A percentile compares a stretch with the other conserved stretches of the same genome.
Evolutionary conservation across 257 asterid species (phyloP).

Genomic region (Cruciata laevipes): DNA sequence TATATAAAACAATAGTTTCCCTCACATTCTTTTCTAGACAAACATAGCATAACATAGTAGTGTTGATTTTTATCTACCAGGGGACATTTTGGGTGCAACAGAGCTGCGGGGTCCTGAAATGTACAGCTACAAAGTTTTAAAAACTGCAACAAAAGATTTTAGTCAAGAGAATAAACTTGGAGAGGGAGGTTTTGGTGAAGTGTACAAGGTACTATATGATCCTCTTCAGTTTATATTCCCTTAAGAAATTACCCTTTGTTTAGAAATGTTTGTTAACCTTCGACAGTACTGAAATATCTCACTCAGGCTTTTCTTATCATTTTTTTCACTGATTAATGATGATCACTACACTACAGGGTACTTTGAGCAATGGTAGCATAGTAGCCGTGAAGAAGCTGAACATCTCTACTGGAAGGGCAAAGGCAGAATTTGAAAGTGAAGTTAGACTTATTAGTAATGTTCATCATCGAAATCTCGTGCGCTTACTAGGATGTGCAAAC

Average conservation of each 20-base stretch:
- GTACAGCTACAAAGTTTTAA: constrained; percentile 55
- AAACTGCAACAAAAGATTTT: constrained; percentile 54
- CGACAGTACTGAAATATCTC: neutral
- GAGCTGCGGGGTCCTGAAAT: constrained; percentile 70
- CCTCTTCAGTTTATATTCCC: too few species aligned
- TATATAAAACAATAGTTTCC: neutral
- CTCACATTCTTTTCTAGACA: neutral
- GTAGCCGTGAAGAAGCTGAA: constrained; percentile 72
- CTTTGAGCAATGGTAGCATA: constrained; percentile 50
- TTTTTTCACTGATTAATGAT: neutral
- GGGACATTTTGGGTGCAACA: constrained; percentile 57
- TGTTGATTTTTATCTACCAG: constrained; percentile 19
- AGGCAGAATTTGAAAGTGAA: constrained; percentile 68
- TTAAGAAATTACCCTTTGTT: neutral
- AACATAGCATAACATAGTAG: neutral
- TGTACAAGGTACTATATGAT: constrained; percentile 47
- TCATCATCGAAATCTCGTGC: constrained; percentile 84
- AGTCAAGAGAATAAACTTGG: constrained; percentile 68
- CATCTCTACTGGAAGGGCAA: constrained; percentile 44
- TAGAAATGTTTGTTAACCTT: neutral
- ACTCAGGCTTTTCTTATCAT: neutral
- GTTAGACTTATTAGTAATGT: constrained; percentile 78
- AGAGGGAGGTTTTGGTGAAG: constrained; percentile 81
- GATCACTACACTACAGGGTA: constrained; percentile 43
- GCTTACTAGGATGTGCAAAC: constrained; percentile 63